These are phyloP conservation scores for Coniochaeta sp. DNA, from an alignment of 2,329 filamentous ascomycete species.

Conservation along the genomic window DNA sequence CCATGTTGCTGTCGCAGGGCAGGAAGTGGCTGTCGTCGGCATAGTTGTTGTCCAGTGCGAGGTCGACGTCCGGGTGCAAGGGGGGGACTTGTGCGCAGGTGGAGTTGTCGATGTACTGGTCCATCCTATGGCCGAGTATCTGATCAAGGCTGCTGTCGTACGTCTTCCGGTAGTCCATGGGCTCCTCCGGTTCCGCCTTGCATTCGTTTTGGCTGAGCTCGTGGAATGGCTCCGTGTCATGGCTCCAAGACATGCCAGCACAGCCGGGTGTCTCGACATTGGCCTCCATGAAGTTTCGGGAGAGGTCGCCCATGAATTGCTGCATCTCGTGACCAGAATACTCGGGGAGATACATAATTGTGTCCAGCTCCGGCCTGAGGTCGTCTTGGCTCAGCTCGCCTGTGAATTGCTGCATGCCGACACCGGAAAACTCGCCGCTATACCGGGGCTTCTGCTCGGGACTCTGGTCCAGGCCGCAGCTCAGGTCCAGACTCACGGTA, in stretches of 20 bases:
- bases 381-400: background rate
- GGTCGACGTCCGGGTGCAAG: background rate
- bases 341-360: background rate
- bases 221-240: background rate
- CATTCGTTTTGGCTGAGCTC: background rate
- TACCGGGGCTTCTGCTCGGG: background rate
- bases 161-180: background rate
- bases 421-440: background rate
- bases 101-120: background rate
- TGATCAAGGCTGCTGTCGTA: background rate
- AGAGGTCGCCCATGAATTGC: no score
- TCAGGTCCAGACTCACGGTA: background rate
- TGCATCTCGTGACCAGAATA: background rate
- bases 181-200: background rate
- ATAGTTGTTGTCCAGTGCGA: background rate
- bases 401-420: background rate
- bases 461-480: background rate
- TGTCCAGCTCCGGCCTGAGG: background rate
- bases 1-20: background rate
- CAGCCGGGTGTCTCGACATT: no score
- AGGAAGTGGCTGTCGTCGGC: background rate
- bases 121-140: background rate
- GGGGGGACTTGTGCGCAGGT: background rate
- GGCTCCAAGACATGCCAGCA: background rate
- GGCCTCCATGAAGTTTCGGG: no score